Base-by-base conservation (phyloP, 2,329 filamentous ascomycete species). In the Diaporthe sp. region DNA sequence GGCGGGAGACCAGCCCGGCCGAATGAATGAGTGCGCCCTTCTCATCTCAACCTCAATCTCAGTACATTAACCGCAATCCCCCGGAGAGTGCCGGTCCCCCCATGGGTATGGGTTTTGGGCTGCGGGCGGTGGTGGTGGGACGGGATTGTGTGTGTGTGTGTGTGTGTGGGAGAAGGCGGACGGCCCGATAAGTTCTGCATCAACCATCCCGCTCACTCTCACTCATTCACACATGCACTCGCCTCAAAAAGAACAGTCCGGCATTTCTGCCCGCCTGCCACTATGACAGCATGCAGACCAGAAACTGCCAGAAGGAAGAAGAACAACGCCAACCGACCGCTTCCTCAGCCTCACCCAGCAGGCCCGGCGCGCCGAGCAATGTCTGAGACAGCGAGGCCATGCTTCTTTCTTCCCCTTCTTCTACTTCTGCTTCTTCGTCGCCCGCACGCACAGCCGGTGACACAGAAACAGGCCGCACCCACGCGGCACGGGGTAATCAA, bases 401-500 rank as follows among this genome's bases (percentile, higher is more conserved):
- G 61, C 61, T 67, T 67, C 42, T 67, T 67, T n/a, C 42, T 19
- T n/a, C 17, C 22, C 9, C 54, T 35, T 33, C 15, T 58, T n/a
- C 42, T n/a, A n/a, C 42, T 19, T n/a, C 17, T 30, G 12, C 54
- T 35, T 33, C 15, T 58, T n/a, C 42, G n/a, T n/a, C n/a, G n/a
- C n/a, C n/a, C n/a, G 42, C 45, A 50, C 42, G 61, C 61, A 67
- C 42, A 30, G 42, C 22, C 17, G 10, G 61, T 67, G 42, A 38
- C 61, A 66, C 60, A 66, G 10, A 35, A 35, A 33, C 40, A 35
- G 42, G 42, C 42, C 42, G 19, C 61, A 30, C 61, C 61, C 61
- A 67, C 61, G 61, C 61, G 61, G 61, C 61, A 67, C 61, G 61
- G 45, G 61, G 28, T n/a, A 47, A 66, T 33, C 17, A 33, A 47